Percentiles rank a stretch among this genome's conserved stretches.
phyloP scores from a whole-genome alignment of 805 yeast genomes.

The Candida vartiovaarae region DNA sequence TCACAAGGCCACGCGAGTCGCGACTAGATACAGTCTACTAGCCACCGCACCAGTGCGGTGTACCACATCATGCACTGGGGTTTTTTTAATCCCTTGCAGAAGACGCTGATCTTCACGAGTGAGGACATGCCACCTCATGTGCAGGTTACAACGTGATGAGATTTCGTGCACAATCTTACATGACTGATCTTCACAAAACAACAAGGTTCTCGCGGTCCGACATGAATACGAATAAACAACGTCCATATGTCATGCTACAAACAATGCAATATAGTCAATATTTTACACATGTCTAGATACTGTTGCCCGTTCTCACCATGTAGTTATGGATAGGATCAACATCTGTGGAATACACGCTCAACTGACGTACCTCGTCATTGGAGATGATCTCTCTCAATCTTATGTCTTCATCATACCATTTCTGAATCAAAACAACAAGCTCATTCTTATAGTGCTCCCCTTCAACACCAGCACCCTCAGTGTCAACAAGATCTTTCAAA shows the following conservation, averaged over 20 bases:
- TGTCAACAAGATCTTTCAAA: conserved; percentile 55
- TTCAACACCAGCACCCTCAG: conserved; percentile 43
- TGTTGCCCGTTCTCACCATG: conserved; percentile 22
- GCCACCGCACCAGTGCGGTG: too few species aligned
- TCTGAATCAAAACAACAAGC: conserved; percentile 55
- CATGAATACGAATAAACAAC: too few species aligned
- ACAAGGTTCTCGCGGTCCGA: too few species aligned
- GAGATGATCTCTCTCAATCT: conserved; percentile 46
- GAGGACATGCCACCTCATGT: too few species aligned
- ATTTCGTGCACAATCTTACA: too few species aligned
- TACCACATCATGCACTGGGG: too few species aligned
- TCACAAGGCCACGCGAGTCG: too few species aligned
- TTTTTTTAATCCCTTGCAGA: too few species aligned
- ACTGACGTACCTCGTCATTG: conserved; percentile 20
- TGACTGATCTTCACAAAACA: too few species aligned
- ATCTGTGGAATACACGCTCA: conserved; percentile 41
- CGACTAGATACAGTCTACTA: too few species aligned
- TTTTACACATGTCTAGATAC: conserved; percentile 1
- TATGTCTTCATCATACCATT: conserved; percentile 62
- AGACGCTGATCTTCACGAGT: too few species aligned
- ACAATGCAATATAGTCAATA: not conserved
- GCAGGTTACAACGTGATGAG: too few species aligned
- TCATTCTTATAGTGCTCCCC: conserved; percentile 45
- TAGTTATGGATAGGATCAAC: conserved; percentile 53
- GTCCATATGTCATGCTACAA: not conserved